phyloP scores from a whole-genome alignment of 2,329 filamentous ascomycete genomes.

The Ceratocystis destructans region DNA sequence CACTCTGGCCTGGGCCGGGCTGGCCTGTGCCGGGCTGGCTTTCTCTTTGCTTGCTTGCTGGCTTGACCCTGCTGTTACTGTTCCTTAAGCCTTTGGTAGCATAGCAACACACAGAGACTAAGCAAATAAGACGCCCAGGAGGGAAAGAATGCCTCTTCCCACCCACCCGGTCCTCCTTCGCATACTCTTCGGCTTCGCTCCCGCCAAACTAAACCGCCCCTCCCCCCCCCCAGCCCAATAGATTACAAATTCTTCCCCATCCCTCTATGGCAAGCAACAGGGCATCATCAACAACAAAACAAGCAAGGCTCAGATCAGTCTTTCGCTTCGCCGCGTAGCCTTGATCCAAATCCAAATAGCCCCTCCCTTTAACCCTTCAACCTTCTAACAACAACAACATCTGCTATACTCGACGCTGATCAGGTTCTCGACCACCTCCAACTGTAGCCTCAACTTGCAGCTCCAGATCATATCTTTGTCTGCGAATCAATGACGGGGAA shows the following conservation, averaged over 20 bases:
- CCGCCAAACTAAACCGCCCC: neutral
- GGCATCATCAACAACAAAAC: neutral
- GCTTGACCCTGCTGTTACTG: neutral
- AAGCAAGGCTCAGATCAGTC: slow-evolving; percentile 6
- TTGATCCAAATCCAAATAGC: too few species aligned
- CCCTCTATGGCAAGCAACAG: neutral
- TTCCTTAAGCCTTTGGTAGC: neutral
- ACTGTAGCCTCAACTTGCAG: neutral
- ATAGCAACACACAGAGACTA: too few species aligned
- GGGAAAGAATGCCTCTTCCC: neutral
- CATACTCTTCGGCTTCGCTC: neutral
- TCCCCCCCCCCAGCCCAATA: neutral
- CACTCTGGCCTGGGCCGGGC: too few species aligned
- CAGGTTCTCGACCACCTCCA: neutral
- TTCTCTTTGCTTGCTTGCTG: too few species aligned
- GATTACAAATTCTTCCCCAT: neutral
- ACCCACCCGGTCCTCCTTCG: neutral
- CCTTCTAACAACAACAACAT: neutral
- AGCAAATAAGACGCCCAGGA: too few species aligned
- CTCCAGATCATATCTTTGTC: too few species aligned
- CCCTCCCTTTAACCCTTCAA: neutral
- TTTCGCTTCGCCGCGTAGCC: neutral
- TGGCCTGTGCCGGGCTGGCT: too few species aligned
- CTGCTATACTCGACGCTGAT: neutral
- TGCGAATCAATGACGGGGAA: too few species aligned